Base-by-base conservation (phyloP, 225 moss, liverwort and hornwort species). In the Bryoerythrophyllum caledonicum region DNA sequence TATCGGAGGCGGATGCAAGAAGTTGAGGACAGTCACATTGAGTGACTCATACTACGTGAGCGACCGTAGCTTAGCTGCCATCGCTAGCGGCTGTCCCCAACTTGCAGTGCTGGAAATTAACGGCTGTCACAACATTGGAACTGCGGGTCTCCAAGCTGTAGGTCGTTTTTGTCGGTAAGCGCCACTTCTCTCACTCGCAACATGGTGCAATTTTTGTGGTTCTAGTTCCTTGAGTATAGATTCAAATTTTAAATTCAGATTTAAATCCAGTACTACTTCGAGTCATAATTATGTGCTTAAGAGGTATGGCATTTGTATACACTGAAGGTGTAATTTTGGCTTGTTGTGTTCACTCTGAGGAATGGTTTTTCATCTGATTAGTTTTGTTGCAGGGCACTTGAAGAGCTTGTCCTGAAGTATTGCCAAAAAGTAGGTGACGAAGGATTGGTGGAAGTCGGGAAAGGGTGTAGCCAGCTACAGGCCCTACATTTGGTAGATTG, bases 61-160 rank as follows among this genome's bases (percentile, higher is more conserved):
- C 60, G 88, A 88, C 70, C 75, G 78, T 46, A 85, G 88, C 78
- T 68, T 88, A 80, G 81, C 81, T 75, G 88, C 82, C 5, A 83
- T 88, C 48, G 82, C 88, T 51, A 83, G 78, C 75, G 82, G 88
- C 10, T 88, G 88, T 76, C 76, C 72, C 14, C 72, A 83, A 24
- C 85, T 88, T 48, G 76, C 75, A 51, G 43, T 81, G 7, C 61
- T 88, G 75, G 88, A 88, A 74, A 74, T 85, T 25, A 83, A 85
- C 79, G 85, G 80, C 59, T 88, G 88, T 75, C 85, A 88, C 53
- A 85, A 88, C 51, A 88, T 88, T 74, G 85, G 88, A 34, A 85
- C 88, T 54, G 69, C 68, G 40, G 83, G 88, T 65, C 80, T 88
- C 52, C 80, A 85, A 63, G 85, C 85, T 59, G 85, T 88, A 65